phyloP scores from a whole-genome alignment of 1,284 basidiomycete genomes.

The Ceratobasidium sp. region DNA sequence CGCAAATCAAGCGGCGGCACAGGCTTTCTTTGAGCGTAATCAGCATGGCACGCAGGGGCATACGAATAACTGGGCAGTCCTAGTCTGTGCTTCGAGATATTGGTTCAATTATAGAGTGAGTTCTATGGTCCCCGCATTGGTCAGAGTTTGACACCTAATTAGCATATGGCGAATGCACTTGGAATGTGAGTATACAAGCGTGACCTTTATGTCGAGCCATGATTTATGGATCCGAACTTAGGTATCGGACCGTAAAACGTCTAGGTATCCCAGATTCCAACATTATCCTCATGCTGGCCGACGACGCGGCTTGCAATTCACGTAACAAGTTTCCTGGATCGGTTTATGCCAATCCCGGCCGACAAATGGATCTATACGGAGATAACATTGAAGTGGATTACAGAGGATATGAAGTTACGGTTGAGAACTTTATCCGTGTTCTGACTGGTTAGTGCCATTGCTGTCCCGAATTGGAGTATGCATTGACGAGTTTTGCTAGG shows the following conservation, averaged over 20 bases:
- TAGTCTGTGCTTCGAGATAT: constrained; percentile 92
- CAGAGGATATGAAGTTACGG: constrained; percentile 95
- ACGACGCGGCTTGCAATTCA: constrained; percentile 94
- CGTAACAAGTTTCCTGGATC: constrained; percentile 92
- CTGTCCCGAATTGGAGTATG: no score
- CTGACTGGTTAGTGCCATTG: constrained; percentile 70
- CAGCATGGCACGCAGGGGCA: constrained; percentile 56
- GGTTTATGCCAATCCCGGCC: constrained; percentile 84
- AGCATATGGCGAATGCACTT: constrained; percentile 98
- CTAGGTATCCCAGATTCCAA: constrained; percentile 98
- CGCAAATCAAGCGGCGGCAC: constrained; percentile 37
- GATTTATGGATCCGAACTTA: constrained; percentile 47
- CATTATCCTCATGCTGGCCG: constrained; percentile 98
- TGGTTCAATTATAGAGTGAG: constrained; percentile 98
- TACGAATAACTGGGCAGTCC: constrained; percentile 98
- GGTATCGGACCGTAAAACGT: constrained; percentile 97
- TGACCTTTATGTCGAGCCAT: background rate
- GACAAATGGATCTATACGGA: constrained; percentile 89
- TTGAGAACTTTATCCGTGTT: constrained; percentile 92
- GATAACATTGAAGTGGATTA: constrained; percentile 98
- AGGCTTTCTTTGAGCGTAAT: constrained; percentile 42
- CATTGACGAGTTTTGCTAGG: constrained; percentile 53
- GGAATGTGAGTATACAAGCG: constrained; percentile 73
- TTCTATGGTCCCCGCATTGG: constrained; percentile 42
- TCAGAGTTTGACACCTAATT: constrained; percentile 19